phyloP scores from a whole-genome alignment of 2,329 filamentous ascomycete species.

The Blastomyces silverae region DNA sequence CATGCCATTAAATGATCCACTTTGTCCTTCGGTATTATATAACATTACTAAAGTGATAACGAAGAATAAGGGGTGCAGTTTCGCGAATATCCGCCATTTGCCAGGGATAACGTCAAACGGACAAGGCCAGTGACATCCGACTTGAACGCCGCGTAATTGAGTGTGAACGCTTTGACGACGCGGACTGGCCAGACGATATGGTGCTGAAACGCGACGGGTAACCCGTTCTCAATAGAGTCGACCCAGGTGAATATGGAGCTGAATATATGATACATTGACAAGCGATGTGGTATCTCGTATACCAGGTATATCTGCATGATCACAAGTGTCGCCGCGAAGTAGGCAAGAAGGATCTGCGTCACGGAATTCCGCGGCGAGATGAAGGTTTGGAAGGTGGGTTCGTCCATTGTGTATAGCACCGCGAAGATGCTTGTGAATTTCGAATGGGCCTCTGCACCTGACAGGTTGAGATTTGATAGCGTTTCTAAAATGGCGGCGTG shows the following conservation, averaged over 20 bases:
- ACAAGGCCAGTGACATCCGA: not conserved
- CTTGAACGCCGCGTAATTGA: not conserved
- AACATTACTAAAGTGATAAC: too few relatives aligned
- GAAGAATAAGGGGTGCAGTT: too few relatives aligned
- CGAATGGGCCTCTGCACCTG: not conserved
- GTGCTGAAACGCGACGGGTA: not conserved
- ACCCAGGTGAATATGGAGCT: not conserved
- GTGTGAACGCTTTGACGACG: not conserved
- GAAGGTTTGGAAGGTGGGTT: not conserved
- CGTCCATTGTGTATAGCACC: not conserved
- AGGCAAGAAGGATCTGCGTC: not conserved
- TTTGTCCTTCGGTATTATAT: too few relatives aligned
- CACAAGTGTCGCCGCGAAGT: not conserved
- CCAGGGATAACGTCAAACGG: not conserved
- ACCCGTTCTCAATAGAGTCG: not conserved
- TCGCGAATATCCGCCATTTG: not conserved
- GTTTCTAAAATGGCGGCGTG: not conserved
- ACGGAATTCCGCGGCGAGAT: not conserved
- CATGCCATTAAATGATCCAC: too few relatives aligned
- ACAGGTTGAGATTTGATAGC: not conserved
- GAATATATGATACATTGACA: conserved; percentile 1
- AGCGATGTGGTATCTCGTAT: not conserved
- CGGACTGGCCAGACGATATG: not conserved
- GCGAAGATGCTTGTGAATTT: not conserved
- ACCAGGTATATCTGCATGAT: not conserved